phyloP scores from a whole-genome alignment of 805 yeast genomes.

The Myxozyma melibiosi region DNA sequence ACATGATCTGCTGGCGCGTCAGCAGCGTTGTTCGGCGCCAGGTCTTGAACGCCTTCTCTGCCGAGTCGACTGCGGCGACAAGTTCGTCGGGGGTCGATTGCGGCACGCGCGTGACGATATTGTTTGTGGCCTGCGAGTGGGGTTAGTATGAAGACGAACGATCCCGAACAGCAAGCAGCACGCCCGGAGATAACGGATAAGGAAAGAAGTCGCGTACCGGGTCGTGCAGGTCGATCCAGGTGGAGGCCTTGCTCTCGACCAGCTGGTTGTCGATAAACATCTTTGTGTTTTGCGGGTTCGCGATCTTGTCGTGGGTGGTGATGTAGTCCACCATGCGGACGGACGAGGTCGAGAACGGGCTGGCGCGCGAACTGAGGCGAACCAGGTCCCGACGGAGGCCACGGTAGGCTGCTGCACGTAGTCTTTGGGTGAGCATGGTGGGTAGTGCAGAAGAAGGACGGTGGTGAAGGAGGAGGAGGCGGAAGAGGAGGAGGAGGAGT shows the following conservation, averaged over 20 bases:
- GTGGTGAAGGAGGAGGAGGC: no score
- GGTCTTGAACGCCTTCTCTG: slow-evolving; percentile 59
- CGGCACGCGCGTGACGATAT: slow-evolving; percentile 67
- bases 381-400: background rate
- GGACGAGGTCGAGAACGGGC: slow-evolving; percentile 1
- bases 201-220: slow-evolving; percentile 45
- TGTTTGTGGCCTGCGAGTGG: slow-evolving; percentile 56
- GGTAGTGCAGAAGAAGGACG: no score
- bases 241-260: slow-evolving; percentile 52
- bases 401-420: background rate
- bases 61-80: slow-evolving; percentile 64
- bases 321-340: slow-evolving; percentile 14
- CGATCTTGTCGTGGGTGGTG: slow-evolving; percentile 23
- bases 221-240: slow-evolving; percentile 71
- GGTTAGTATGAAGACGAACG: no score
- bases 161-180: no score
- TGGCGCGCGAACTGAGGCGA: background rate
- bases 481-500: no score
- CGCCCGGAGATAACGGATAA: background rate
- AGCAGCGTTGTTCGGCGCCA: slow-evolving; percentile 58
- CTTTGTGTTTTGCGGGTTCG: slow-evolving; percentile 42
- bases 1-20: slow-evolving; percentile 63
- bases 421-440: background rate
- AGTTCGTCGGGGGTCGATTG: slow-evolving; percentile 69
- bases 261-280: slow-evolving; percentile 52